Evolutionary conservation across 345 rosid genomes (phyloP), one percentile per base, ranked within the genome.

Genomic region (Laguncularia racemosa): DNA sequence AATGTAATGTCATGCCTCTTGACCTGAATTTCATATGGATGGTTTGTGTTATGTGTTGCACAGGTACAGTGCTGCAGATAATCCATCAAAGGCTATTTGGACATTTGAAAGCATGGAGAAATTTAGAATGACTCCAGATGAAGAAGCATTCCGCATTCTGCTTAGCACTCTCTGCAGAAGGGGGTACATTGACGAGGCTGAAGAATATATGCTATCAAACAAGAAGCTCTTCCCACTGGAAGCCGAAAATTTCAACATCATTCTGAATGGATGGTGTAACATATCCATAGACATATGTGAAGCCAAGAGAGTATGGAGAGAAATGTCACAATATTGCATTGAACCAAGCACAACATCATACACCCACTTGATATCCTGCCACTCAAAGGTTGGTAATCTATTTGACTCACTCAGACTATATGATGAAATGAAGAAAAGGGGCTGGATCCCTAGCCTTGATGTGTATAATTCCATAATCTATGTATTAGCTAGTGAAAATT

Each of bases 151-250:
- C 65, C 60, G 51, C 49, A 61, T 64, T 49, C 77, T 84, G 53
- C 38, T 92, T 46, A 63, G 56, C 57, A 66, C 81, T 28, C 82
- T 92, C 20, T 92, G 95, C 63, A 78, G 63, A 60, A 71, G 86
- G 61, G 98, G 98, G 16, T 76, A 84, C 68, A 72, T 89, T 46
- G 98, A 92, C 69, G 88, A 92, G 70, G 96, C 96, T n/a, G 91
- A 89, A 71, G 95, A 92, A 75, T 83, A 82, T 64, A 84, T 89
- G 98, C 79, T 92, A 59, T 65, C 58, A 44, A 92, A 76, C 62
- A 86, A 83, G 77, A 86, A 83, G 76, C 73, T 89, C 52, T 86
- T 89, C 69, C 95, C 95, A 0, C 20, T 91, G 62, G 78, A 65
- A 20, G 68, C 76, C 19, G 74, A 76, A 14, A 77, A 83, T 53